Evolutionary conservation across 1,284 basidiomycete genomes (phyloP), one percentile per base, ranked within the genome.

Genomic region (Ceratobasidium sp.): DNA sequence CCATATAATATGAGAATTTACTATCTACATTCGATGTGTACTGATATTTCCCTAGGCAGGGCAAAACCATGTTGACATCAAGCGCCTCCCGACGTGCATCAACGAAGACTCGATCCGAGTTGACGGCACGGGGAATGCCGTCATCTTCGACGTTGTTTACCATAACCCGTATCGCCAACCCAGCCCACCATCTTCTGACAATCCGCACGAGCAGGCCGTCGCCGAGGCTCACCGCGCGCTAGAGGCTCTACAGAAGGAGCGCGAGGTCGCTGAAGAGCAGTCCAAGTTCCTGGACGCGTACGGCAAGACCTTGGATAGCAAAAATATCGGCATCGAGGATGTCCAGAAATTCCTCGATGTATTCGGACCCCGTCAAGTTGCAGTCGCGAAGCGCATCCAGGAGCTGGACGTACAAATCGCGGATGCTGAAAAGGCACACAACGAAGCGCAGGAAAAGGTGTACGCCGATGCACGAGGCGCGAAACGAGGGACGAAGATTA

Each of bases 141-240:
- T 79, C 55, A 80, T 82, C n/a, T 82, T 81, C 66, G 81, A 82
- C 55, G 81, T 82, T 20, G 79, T 82, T 27, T 82, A 80, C 78
- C 74, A 77, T 78, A 55, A 50, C 69, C 66, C 74, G 30, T 12
- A 62, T 33, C n/a, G 44, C 18, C 57, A 65, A 12, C 54, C 74
- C 23, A 3, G 27, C 48, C 59, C 18, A 16, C 38, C 70, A 66
- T 18, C 38, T 14, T 23, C 46, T 2, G 38, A 73, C 10, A 54
- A 71, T 33, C 67, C 78, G 35, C 64, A 64, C n/a, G 64, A 81
- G 38, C 57, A 74, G 27, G 62, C 62, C 27, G 75, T 68, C 10
- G 57, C 81, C 14, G 46, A 77, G 54, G 74, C 65, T 38, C 52
- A 77, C 16, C 12, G 86, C 84, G 20, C 82, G 85, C 55, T 79